Evolutionary conservation across 2,329 filamentous ascomycete genomes (phyloP), one percentile per base, ranked within the genome.

Genomic region (Sarocladium kiliense): DNA sequence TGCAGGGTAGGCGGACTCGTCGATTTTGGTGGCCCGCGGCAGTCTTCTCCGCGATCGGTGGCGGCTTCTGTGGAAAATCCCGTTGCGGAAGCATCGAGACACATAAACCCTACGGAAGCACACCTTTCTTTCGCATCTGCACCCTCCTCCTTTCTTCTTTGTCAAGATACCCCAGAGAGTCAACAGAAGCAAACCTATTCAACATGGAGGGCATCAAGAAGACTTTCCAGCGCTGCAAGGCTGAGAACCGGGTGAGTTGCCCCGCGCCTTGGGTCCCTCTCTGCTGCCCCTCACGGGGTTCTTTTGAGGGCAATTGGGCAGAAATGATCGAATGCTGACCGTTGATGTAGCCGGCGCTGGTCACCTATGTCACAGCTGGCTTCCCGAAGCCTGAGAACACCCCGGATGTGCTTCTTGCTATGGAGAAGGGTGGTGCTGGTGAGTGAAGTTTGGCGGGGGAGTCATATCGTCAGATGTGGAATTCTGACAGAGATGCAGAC

Each of bases 301-400:
- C 27, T 23, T 23, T 51, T 19, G 47, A 26, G 19, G 23, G n/a
- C 14, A 7, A 39, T 53, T 23, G 34, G 6, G 14, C 62, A 65
- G 59, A 66, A 59, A 4, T 27, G 55, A 58, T 34, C 12, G 9
- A 39, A 23, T 5, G 25, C 54, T 55, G 41, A 55, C 54, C 3
- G 7, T 9, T 34, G 3, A 14, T 66, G 61, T 70, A 94, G 82
- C 78, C 89, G 62, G 93, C 94, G 53, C 81, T 99, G 59, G 90
- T 99, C 61, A 92, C 92, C 26, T 99, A 99, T 79, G 91, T 97
- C 68, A 99, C 94, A 25, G 92, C 93, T 57, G 94, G 94, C 55
- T 99, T 86, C 69, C 94, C 94, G 16, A 89, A 83, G 34, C 79
- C 87, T n/a, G 83, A 88, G 64, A 86, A 89, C 65, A 95, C 91